phyloP scores from a whole-genome alignment of 176 grass and related monocot genomes.

The Thinopyrum elongatum region DNA sequence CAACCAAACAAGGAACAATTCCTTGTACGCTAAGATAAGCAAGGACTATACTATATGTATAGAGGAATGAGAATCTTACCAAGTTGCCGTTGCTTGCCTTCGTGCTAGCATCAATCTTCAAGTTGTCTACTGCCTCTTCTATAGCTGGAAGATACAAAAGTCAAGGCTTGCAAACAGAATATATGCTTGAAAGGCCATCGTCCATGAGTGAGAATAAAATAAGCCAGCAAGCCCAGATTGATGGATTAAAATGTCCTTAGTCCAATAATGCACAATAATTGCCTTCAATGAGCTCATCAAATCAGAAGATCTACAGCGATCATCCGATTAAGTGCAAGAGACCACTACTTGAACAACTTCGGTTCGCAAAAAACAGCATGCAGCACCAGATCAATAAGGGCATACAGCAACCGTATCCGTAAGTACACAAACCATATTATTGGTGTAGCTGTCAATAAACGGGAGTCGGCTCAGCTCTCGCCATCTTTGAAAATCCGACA shows the following conservation, averaged over 20 bases:
- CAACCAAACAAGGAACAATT: constrained; percentile 30
- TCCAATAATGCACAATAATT: constrained; percentile 33
- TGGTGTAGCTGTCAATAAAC: constrained; percentile 38
- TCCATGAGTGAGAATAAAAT: constrained; percentile 32
- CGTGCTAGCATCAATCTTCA: constrained; percentile 65
- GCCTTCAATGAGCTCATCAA: constrained; percentile 13
- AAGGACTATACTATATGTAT: constrained; percentile 1
- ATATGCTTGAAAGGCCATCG: constrained; percentile 31
- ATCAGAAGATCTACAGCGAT: constrained; percentile 19
- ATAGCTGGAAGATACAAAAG: constrained; percentile 60
- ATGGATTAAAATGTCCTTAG: constrained; percentile 27
- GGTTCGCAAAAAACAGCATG: constrained; percentile 11
- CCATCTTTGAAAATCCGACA: constrained; percentile 33
- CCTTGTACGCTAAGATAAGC: constrained; percentile 35
- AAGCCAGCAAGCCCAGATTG: constrained; percentile 26
- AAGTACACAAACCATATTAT: constrained; percentile 25
- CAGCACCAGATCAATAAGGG: constrained; percentile 1
- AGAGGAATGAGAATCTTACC: constrained; percentile 50
- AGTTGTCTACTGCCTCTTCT: constrained; percentile 55
- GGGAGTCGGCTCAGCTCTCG: constrained; percentile 40
- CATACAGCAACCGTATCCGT: not conserved
- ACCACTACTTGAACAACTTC: not conserved
- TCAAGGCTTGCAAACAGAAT: constrained; percentile 59
- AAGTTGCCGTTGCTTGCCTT: constrained; percentile 58
- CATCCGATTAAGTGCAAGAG: constrained; percentile 7